Base-by-base conservation (phyloP, 2,329 filamentous ascomycete species). In the Alternaria ventricosa region DNA sequence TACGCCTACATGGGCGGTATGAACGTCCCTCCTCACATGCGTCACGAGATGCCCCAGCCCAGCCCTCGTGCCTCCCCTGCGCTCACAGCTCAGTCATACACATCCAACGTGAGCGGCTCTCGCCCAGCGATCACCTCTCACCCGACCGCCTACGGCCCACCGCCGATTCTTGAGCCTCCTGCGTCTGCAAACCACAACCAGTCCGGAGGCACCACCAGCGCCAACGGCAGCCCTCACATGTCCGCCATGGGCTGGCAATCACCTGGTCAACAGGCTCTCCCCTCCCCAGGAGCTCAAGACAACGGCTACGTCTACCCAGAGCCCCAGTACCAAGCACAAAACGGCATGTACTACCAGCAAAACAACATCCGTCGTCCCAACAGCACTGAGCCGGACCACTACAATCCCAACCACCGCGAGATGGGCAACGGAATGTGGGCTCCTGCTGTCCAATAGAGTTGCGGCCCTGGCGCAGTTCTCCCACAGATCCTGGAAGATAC, bases 221-320 rank as follows among this genome's bases (percentile, higher is more conserved):
- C 88, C n/a, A 89, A 85, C 60, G 92, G 92, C 57, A 97, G 94
- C 79, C 94, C 95, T 55, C 94, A 97, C 79, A 93, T 97, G 89
- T 82, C 83, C 65, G 89, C 87, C 64, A 87, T 93, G 66, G 92
- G 92, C 58, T 97, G 95, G 94, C 92, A 93, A 69, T 96, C 94
- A 5, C 94, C 94, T 5, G 88, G 90, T 3, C 92, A 94, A 70
- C 88, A 89, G 67, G 87, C 87, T 30, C 89, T 93, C 69, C 89
- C 91, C 10, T 90, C 91, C 9, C 91, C 94, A 47, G 87, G 86
- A 47, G 88, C 87, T 54, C 85, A 85, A 66, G 94, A 93, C 68
- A 77, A 72, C 47, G 89, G 92, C 65, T 97, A 96, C 76, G 89
- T 91, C 8, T 96, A 97, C 71, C 92, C 93, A 0, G 93, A 97